Base-by-base conservation (phyloP, 495 filamentous ascomycete species). In the Penicillium chermesinum region DNA sequence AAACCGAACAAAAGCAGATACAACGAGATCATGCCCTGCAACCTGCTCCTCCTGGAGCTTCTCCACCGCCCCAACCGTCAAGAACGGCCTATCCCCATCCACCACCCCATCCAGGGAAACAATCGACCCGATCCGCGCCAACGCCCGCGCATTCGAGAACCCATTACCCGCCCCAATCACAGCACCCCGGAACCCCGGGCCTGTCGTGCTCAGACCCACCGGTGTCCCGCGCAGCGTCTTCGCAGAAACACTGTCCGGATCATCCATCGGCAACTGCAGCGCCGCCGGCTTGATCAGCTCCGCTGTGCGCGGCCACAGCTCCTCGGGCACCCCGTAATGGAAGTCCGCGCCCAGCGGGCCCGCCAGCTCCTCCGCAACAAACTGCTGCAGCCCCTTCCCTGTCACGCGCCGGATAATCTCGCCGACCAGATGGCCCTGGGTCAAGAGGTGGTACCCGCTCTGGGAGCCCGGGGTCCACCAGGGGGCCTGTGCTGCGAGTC, bases 381-480 rank as follows among this genome's bases (percentile, higher is more conserved):
- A 75, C 34, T 72, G 53, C 21, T 53, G 54, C 32, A 75, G 44
- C 0, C 58, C 19, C 20, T 70, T 72, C 0, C 71, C 71, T 7
- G 61, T 64, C 2, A 68, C 55, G 3, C 66, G 63, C 10, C 57
- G 58, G 9, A 75, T 58, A 14, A 75, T 40, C 20, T 70, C 71
- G 6, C 64, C 67, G 7, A 74, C 41, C 16, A 77, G 41, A 44
- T 69, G 61, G 2, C 73, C 73, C 45, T 69, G 66, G 2, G 41
- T 64, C 18, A 59, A 8, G 7, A 66, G 41, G 18, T 77, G 71
- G 37, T 77, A 77, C 0, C 63, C 73, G 14, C 48, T 57, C 0
- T 50, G 51, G 7, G 66, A 64, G 2, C 73, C 72, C 9, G 73
- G 70, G 2, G 55, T 63, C 58, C 65, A 75, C 71, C 70, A 73